Percentiles rank a stretch among this genome's conserved stretches.
phyloP scores from a whole-genome alignment of 441 rosid species.

The Syzygium malaccense region DNA sequence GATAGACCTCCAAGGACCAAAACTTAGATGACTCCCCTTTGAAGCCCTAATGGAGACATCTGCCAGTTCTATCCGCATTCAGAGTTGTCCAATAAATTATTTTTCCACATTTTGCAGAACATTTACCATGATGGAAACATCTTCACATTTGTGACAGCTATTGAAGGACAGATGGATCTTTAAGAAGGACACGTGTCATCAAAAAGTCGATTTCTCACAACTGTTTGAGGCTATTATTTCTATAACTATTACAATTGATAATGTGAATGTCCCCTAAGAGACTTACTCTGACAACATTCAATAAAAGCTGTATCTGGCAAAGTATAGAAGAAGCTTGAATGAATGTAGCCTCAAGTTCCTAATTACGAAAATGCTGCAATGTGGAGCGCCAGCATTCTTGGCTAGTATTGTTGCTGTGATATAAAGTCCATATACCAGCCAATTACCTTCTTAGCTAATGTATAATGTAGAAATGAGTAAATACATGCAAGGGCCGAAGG shows the following conservation, averaged over 20 bases:
- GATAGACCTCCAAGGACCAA: background rate
- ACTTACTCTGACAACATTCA: background rate
- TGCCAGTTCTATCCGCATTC: background rate
- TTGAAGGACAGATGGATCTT: background rate
- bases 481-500: background rate
- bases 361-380: background rate
- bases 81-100: background rate
- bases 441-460: background rate
- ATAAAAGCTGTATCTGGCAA: background rate
- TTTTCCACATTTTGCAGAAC: background rate
- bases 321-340: background rate
- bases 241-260: background rate
- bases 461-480: background rate
- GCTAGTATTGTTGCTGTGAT: background rate
- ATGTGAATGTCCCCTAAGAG: background rate
- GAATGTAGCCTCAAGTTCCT: background rate
- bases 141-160: background rate
- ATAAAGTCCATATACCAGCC: background rate
- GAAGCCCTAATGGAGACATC: background rate
- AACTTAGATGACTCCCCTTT: background rate
- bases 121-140: background rate
- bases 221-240: background rate
- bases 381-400: background rate
- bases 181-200: background rate
- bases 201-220: background rate